Evolutionary conservation across 768 basidiomycete species (phyloP).

Genomic region (Suillus decipiens): DNA sequence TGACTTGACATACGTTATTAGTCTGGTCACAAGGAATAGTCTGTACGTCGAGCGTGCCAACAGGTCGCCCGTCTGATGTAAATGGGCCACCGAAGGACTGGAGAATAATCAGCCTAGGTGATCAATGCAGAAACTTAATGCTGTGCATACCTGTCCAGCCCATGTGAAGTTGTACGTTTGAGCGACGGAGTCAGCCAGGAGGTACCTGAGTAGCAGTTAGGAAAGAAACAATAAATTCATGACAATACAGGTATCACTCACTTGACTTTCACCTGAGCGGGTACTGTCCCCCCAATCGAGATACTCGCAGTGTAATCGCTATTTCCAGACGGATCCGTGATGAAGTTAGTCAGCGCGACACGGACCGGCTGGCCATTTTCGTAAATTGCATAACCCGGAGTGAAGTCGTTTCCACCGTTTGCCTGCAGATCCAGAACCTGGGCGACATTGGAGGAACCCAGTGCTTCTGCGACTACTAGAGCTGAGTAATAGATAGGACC

Average conservation of each 20-base stretch:
- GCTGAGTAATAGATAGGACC: conserved; percentile 73
- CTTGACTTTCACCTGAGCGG: conserved; percentile 54
- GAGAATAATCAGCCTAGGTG: conserved; percentile 1
- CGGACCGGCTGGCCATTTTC: conserved; percentile 64
- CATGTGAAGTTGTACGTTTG: conserved; percentile 71
- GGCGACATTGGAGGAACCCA: conserved; percentile 65
- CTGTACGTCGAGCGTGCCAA: conserved; percentile 53
- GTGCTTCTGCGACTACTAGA: conserved; percentile 66
- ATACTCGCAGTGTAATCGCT: conserved; percentile 56
- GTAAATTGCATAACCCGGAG: conserved; percentile 67
- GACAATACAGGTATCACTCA: conserved; percentile 29
- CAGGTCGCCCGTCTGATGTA: conserved; percentile 66
- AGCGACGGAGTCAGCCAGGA: conserved; percentile 55
- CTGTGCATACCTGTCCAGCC: conserved; percentile 64
- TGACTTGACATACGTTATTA: conserved; percentile 56
- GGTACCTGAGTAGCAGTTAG: conserved; percentile 43
- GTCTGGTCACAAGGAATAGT: conserved; percentile 60
- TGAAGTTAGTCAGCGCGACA: conserved; percentile 73
- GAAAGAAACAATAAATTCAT: not conserved
- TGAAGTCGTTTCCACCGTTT: conserved; percentile 51
- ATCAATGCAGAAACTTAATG: not conserved
- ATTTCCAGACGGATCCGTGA: conserved; percentile 58
- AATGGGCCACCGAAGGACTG: conserved; percentile 65
- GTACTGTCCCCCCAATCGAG: conserved; percentile 46
- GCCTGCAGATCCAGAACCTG: conserved; percentile 68